These are phyloP conservation scores for Heliamphora pulchella DNA, from an alignment of 179 eudicot species.

Conservation along the genomic window DNA sequence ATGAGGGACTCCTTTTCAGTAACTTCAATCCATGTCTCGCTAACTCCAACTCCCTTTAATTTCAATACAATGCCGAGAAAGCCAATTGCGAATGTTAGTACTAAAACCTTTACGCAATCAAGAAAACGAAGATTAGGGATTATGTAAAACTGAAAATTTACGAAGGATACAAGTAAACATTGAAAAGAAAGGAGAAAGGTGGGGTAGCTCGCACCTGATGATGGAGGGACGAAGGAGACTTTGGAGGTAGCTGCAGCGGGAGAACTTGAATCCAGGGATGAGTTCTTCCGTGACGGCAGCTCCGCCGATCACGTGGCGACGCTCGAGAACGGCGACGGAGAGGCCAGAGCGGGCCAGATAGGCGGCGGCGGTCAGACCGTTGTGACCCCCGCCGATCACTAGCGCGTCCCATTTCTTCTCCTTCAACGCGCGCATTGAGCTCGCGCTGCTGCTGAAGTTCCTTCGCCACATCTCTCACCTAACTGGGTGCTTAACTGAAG, in stretches of 20 bases:
- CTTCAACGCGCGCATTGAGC: conserved; percentile 23
- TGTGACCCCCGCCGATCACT: conserved; percentile 92
- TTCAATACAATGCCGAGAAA: not conserved
- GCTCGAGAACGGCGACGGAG: conserved; percentile 92
- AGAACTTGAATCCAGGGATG: conserved; percentile 85
- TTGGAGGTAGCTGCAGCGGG: conserved; percentile 97
- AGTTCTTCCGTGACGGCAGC: conserved; percentile 98
- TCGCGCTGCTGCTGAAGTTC: conserved; percentile 31
- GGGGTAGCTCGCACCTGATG: conserved; percentile 36
- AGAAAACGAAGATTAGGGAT: not conserved
- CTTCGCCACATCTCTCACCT: conserved; percentile 41
- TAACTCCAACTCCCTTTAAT: conserved; percentile 67
- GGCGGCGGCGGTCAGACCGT: conserved; percentile 92
- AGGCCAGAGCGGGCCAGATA: conserved; percentile 86
- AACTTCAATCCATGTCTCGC: conserved; percentile 80
- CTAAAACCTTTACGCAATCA: not conserved
- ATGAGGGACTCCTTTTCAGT: conserved; percentile 71
- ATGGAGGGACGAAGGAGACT: conserved; percentile 91
- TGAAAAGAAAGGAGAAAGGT: not conserved
- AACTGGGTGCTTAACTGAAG: not conserved
- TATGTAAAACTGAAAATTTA: not conserved
- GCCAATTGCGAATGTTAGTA: too few species aligned
- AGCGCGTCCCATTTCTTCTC: conserved; percentile 84
- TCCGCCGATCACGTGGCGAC: conserved; percentile 85
- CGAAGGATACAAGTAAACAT: not conserved